Percentiles rank a stretch among this genome's conserved stretches.
These are phyloP conservation scores for Rhododendron mucronatum DNA, from an alignment of 148 eudicot genomes.

Conservation along the genomic window DNA sequence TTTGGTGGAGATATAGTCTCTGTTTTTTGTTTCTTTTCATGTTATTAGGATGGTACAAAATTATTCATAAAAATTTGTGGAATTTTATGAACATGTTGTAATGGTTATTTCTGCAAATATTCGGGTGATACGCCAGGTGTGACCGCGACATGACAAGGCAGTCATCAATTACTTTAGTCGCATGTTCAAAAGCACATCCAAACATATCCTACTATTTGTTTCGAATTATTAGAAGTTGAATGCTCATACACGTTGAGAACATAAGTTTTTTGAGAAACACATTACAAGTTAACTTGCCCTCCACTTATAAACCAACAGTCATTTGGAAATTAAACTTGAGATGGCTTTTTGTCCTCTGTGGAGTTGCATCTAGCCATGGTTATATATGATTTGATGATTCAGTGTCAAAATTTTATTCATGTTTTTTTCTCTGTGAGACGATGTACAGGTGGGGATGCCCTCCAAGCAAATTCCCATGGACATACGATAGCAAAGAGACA, in stretches of 20 bases:
- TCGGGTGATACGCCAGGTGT: background rate
- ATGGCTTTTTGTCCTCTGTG: background rate
- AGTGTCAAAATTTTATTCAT: background rate
- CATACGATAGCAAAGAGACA: constrained; percentile 74
- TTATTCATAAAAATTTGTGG: no score
- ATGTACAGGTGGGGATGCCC: constrained; percentile 86
- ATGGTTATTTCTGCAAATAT: no score
- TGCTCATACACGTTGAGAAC: background rate
- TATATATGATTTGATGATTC: background rate
- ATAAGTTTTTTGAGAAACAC: background rate
- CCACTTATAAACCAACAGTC: background rate
- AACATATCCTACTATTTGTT: background rate
- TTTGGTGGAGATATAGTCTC: no score
- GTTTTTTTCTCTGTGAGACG: background rate
- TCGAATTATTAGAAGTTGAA: background rate
- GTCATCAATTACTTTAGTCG: background rate
- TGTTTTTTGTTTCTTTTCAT: no score
- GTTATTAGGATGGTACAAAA: no score
- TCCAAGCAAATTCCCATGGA: constrained; percentile 98
- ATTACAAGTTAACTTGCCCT: background rate
- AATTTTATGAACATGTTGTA: no score
- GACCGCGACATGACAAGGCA: background rate
- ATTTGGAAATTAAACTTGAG: background rate
- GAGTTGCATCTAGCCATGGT: background rate
- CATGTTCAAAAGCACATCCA: background rate